These are phyloP conservation scores for Suhomyces sp. DNA, from an alignment of 805 yeast genomes.

Conservation along the genomic window DNA sequence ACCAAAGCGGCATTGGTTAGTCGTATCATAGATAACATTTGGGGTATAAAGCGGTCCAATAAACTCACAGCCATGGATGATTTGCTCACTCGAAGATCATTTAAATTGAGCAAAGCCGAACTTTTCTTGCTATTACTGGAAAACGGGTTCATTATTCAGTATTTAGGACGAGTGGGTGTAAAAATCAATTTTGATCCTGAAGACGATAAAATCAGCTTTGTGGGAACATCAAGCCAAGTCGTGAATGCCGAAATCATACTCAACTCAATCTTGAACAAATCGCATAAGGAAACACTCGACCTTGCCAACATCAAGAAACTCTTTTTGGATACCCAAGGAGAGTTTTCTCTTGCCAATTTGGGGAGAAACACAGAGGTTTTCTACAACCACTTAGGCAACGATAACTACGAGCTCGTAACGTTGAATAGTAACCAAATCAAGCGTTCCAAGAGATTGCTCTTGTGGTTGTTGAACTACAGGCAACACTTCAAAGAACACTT, in stretches of 20 bases:
- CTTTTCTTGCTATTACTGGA: constrained; percentile 39
- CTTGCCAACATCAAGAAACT: constrained; percentile 24
- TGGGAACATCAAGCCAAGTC: constrained; percentile 41
- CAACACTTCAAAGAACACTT: constrained; percentile 20
- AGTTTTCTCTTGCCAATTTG: constrained; percentile 23
- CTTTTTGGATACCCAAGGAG: constrained; percentile 26
- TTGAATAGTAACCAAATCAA: constrained; percentile 25
- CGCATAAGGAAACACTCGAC: constrained; percentile 29
- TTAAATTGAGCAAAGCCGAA: constrained; percentile 35
- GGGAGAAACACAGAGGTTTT: constrained; percentile 34
- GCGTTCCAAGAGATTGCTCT: constrained; percentile 35
- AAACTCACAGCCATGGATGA: constrained; percentile 26
- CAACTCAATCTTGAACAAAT: constrained; percentile 25
- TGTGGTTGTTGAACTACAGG: constrained; percentile 39
- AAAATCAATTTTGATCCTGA: constrained; percentile 31
- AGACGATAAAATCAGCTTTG: constrained; percentile 29
- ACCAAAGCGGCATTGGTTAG: constrained; percentile 19
- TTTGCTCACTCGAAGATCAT: constrained; percentile 26
- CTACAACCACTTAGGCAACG: constrained; percentile 26
- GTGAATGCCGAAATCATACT: constrained; percentile 45
- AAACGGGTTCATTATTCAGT: constrained; percentile 37
- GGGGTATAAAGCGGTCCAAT: constrained; percentile 28
- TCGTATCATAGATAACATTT: constrained; percentile 29
- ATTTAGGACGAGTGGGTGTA: constrained; percentile 42
- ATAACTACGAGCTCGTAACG: constrained; percentile 30